Conservation (phyloP, 169 alveolate species). For the Cryptosporidium felis region DNA sequence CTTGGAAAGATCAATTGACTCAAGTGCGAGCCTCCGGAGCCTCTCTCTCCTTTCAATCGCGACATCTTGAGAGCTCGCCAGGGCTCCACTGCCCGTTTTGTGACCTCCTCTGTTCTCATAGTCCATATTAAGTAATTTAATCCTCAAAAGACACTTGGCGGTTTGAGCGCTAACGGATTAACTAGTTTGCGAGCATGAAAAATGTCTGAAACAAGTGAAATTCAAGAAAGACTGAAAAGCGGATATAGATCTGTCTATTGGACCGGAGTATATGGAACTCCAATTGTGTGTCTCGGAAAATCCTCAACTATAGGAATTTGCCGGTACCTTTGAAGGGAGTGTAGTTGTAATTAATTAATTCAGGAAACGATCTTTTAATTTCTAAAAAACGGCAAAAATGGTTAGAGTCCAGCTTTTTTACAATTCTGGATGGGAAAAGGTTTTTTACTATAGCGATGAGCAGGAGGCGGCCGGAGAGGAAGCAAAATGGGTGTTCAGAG, state of each 20-base stretch:
- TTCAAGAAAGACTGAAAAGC: neutral
- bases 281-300: neutral
- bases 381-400: neutral
- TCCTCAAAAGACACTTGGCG: too few species aligned
- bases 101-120: conserved; percentile 96
- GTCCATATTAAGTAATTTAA: conserved; percentile 89
- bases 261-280: neutral
- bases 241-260: neutral
- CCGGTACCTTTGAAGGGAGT: too few species aligned
- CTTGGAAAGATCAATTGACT: conserved; percentile 89
- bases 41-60: conserved; percentile 96
- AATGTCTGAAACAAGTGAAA: neutral
- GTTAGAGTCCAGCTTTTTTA: conserved; percentile 29
- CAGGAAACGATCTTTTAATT: too few species aligned
- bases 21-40: conserved; percentile 93
- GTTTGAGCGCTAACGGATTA: neutral
- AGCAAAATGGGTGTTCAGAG: conserved; percentile 11
- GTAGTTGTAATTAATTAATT: neutral
- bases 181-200: conserved; percentile 16
- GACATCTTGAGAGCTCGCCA: conserved; percentile 93
- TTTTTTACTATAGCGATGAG: conserved; percentile 9
- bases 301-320: too few species aligned
- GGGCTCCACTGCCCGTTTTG: conserved; percentile 97
- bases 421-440: conserved; percentile 31
- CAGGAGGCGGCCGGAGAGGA: neutral